Evolutionary conservation across 371 early-diverging fungal species (phyloP).

Genomic region (Mucor indicus): DNA sequence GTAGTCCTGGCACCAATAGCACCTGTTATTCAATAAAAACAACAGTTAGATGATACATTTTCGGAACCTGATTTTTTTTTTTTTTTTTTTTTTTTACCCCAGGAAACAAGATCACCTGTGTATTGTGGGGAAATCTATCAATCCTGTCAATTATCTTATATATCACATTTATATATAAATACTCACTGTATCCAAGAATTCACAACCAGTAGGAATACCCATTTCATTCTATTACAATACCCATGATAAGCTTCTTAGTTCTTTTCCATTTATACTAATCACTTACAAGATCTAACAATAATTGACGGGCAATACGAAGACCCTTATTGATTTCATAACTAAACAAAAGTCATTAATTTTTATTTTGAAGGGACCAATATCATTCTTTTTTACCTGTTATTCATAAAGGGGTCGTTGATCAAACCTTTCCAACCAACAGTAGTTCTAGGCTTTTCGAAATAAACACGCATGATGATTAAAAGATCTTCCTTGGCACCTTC

Average conservation of each 20-base stretch:
- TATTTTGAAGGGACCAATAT: not conserved
- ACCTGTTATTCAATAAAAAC: conserved; percentile 32
- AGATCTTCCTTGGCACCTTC: conserved; percentile 65
- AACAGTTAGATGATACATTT: too few relatives aligned
- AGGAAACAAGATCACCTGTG: conserved; percentile 73
- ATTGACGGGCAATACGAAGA: conserved; percentile 76
- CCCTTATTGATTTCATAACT: conserved; percentile 91
- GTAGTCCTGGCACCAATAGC: conserved; percentile 94
- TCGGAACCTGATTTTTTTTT: not conserved
- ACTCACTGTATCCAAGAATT: conserved; percentile 67
- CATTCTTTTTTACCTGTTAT: conserved; percentile 53
- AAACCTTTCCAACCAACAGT: conserved; percentile 95
- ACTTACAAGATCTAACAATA: conserved; percentile 58
- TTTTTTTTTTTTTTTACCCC: conserved; percentile 53
- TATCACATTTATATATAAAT: too few relatives aligned
- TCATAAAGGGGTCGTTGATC: conserved; percentile 87
- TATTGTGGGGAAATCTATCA: conserved; percentile 73
- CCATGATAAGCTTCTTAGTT: not conserved
- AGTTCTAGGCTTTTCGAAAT: conserved; percentile 95
- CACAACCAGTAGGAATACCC: conserved; percentile 87
- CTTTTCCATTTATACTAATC: not conserved
- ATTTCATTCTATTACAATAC: conserved; percentile 49
- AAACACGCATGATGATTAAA: conserved; percentile 86
- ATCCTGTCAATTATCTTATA: too few relatives aligned
- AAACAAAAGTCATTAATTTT: not conserved